Base-by-base conservation (phyloP, 345 rosid genomes). In the Passiflora organensis region DNA sequence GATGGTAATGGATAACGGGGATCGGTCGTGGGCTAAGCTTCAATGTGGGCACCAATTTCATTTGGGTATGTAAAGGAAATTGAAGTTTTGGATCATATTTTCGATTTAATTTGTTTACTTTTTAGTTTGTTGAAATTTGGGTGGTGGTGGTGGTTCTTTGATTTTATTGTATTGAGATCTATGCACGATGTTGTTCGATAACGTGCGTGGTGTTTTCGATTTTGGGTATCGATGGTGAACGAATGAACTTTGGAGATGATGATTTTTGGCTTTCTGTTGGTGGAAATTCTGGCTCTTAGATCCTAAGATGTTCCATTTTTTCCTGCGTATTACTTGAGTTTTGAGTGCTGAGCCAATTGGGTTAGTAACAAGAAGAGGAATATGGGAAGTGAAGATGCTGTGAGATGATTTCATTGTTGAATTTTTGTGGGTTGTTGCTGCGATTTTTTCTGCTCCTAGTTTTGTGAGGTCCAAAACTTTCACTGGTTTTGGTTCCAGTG, bases 11-110 rank as follows among this genome's bases (percentile, higher is more conserved):
- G 83, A 83, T 56, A 76, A 76, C 21, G 91, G 91, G 48, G 91
- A 89, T 84, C 95, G 99, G 49, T 79, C 97, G 1, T 86, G 88
- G 99, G 95, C 97, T 28, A 93, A 86, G 75, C 97, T 93, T 72
- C 97, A 89, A 72, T 93, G 99, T 34, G 96, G 91, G 32, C 99
- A 93, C 32, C 88, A 73, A 60, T 93, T 93, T 51, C 99, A 93
- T 75, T 66, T 93, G 54, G 99, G 99, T 91, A 53, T 65, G 79
- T 48, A 46, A 60, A 32, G 34, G n/a, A 2, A 28, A 28, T 42
- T n/a, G 2, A 42, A 54, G 19, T 43, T 19, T 58, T 56, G 28
- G 22, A 13, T 37, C 34, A 28, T 2, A 28, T 28, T 13, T n/a
- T n/a, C n/a, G n/a, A n/a, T n/a, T 13, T 23, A 48, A 8, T 1